A percentile compares a stretch with the other conserved stretches of the same genome.
Conservation (phyloP, 164 flowering plant genomes). For the Echeveria elegans region DNA sequence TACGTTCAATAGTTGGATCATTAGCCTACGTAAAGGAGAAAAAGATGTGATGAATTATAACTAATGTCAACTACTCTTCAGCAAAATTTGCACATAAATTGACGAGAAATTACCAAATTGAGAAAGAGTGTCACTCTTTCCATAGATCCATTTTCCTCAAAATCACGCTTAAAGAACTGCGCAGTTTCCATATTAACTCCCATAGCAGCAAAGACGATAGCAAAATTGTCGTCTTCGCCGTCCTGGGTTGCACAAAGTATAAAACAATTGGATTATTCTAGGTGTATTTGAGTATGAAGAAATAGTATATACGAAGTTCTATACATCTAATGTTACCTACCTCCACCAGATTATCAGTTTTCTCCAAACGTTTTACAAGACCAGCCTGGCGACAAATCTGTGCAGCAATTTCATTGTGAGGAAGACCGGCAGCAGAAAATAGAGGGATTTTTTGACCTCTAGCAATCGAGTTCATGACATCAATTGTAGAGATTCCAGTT, state of each 20-base stretch:
- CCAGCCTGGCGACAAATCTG: slow-evolving; percentile 99
- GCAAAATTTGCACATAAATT: not conserved
- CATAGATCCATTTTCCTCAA: slow-evolving; percentile 99
- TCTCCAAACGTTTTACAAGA: slow-evolving; percentile 80
- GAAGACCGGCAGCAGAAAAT: slow-evolving; percentile 99
- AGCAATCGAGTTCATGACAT: slow-evolving; percentile 99
- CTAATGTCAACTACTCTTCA: not conserved
- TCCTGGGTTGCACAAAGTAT: slow-evolving; percentile 28
- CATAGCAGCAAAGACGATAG: slow-evolving; percentile 99
- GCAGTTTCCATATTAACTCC: slow-evolving; percentile 99
- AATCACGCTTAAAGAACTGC: slow-evolving; percentile 96
- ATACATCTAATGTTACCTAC: too few relatives aligned
- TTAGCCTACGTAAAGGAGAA: slow-evolving; percentile 51
- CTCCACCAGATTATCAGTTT: slow-evolving; percentile 56
- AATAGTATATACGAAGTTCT: too few relatives aligned
- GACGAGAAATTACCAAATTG: slow-evolving; percentile 50
- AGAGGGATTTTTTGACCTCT: slow-evolving; percentile 98
- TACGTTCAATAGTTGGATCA: slow-evolving; percentile 97
- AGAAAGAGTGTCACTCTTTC: slow-evolving; percentile 96
- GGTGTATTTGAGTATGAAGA: not conserved
- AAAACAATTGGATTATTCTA: not conserved
- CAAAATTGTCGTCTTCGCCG: slow-evolving; percentile 91
- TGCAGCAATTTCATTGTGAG: slow-evolving; percentile 98
- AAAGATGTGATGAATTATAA: not conserved
- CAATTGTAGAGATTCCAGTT: slow-evolving; percentile 97